phyloP scores from a whole-genome alignment of 768 basidiomycete genomes.

The Kwoniella europaea region DNA sequence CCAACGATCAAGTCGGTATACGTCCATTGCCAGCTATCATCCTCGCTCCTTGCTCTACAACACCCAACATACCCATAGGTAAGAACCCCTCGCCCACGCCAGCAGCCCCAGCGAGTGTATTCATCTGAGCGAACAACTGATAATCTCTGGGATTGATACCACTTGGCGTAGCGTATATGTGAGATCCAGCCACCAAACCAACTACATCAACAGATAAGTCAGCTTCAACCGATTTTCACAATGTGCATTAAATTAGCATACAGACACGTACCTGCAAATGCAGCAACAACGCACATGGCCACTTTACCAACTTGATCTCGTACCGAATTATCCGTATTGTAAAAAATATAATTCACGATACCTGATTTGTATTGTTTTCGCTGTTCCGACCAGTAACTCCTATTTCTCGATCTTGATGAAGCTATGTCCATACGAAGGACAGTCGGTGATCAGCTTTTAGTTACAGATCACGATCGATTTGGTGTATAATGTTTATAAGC shows the following conservation, averaged over 20 bases:
- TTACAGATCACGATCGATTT: no score
- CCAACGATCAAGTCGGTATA: slow-evolving; percentile 11
- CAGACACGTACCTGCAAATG: slow-evolving; percentile 40
- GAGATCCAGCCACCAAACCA: slow-evolving; percentile 38
- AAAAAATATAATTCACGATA: slow-evolving; percentile 42
- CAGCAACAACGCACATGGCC: slow-evolving; percentile 34
- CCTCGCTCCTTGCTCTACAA: slow-evolving; percentile 38
- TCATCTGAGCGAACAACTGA: slow-evolving; percentile 48
- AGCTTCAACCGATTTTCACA: slow-evolving; percentile 16
- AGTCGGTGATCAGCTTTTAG: not conserved
- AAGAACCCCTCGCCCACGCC: slow-evolving; percentile 50
- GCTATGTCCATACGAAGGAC: not conserved
- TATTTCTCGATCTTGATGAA: slow-evolving; percentile 2
- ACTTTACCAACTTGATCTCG: slow-evolving; percentile 32
- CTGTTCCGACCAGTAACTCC: slow-evolving; percentile 25
- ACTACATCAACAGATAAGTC: slow-evolving; percentile 29
- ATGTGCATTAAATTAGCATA: not conserved
- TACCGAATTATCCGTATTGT: slow-evolving; percentile 25
- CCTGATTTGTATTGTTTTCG: slow-evolving; percentile 23
- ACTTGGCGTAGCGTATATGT: slow-evolving; percentile 17
- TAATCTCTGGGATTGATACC: slow-evolving; percentile 45
- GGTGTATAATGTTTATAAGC: no score
- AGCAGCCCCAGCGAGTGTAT: slow-evolving; percentile 39
- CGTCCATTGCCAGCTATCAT: slow-evolving; percentile 37
- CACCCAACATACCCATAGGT: slow-evolving; percentile 34